Conservation (phyloP, 148 eudicot genomes). For the Rhododendron henanense region DNA sequence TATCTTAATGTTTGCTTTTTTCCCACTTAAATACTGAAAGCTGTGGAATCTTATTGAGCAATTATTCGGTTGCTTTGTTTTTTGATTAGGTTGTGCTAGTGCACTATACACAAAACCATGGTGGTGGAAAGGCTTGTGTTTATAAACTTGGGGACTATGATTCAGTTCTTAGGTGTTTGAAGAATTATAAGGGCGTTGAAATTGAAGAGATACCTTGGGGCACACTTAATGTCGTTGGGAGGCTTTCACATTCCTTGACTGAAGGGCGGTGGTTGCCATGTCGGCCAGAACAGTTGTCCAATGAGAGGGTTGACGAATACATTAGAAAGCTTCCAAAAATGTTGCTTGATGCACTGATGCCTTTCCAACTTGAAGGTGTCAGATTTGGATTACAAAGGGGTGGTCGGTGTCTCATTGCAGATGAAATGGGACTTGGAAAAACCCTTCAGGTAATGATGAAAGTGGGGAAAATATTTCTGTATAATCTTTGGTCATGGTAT, state of each 20-base stretch:
- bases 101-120: conserved; percentile 80
- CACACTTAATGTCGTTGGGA: conserved; percentile 71
- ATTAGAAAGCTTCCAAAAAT: conserved; percentile 57
- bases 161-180: conserved; percentile 63
- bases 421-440: conserved; percentile 99
- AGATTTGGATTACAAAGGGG: conserved; percentile 86
- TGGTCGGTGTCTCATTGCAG: conserved; percentile 96
- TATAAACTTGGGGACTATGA: conserved; percentile 75
- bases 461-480: not conserved
- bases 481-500: not conserved
- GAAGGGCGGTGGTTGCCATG: conserved; percentile 77
- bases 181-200: conserved; percentile 55
- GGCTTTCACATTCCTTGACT: conserved; percentile 53
- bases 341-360: conserved; percentile 54
- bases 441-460: conserved; percentile 76
- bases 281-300: conserved; percentile 87
- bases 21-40: not conserved
- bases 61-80: not conserved
- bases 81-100: conserved; percentile 49
- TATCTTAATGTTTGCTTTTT: not conserved
- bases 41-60: not conserved
- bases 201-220: conserved; percentile 91
- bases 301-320: conserved; percentile 77
- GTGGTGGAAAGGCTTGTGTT: conserved; percentile 75
- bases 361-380: conserved; percentile 88